phyloP scores from a whole-genome alignment of 2,329 filamentous ascomycete genomes.

The Colletotrichum godetiae region DNA sequence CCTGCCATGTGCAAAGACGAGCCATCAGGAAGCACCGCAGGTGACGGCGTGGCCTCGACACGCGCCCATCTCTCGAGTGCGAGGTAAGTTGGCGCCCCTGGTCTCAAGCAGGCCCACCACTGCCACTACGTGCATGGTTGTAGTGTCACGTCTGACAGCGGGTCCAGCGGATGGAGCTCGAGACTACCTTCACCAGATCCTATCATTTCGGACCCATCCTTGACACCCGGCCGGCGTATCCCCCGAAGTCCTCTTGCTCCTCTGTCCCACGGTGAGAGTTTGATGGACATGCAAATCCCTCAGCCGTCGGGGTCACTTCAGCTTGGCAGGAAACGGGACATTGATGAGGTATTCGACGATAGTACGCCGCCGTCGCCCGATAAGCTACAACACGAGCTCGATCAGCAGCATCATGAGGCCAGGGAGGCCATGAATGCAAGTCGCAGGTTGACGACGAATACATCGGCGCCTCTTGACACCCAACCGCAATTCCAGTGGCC shows the following conservation, averaged over 20 bases:
- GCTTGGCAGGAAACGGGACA: constrained; percentile 12
- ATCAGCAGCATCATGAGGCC: constrained; percentile 29
- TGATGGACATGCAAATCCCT: constrained; percentile 29
- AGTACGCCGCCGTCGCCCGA: constrained; percentile 25
- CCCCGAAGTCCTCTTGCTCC: constrained; percentile 13
- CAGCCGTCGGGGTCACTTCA: not conserved
- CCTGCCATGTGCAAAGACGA: constrained; percentile 22
- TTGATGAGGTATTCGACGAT: constrained; percentile 23
- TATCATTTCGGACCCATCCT: constrained; percentile 4
- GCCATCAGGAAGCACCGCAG: constrained; percentile 14
- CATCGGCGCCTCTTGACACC: not conserved
- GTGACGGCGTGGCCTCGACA: constrained; percentile 22
- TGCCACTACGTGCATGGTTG: not conserved
- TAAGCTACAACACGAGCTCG: constrained; percentile 28
- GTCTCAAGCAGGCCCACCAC: not conserved
- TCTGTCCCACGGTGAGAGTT: constrained; percentile 8
- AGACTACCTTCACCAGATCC: constrained; percentile 21
- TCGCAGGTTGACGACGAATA: not conserved
- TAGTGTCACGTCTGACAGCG: constrained; percentile 22
- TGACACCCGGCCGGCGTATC: constrained; percentile 12
- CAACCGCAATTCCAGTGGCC: not conserved
- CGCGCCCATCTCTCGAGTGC: constrained; percentile 27
- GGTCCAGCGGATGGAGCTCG: constrained; percentile 24
- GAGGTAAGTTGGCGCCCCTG: constrained; percentile 13
- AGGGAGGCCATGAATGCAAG: constrained; percentile 9